Evolutionary conservation across 352 stramenopile species (phyloP).

Genomic region (Pythium folliculosum): DNA sequence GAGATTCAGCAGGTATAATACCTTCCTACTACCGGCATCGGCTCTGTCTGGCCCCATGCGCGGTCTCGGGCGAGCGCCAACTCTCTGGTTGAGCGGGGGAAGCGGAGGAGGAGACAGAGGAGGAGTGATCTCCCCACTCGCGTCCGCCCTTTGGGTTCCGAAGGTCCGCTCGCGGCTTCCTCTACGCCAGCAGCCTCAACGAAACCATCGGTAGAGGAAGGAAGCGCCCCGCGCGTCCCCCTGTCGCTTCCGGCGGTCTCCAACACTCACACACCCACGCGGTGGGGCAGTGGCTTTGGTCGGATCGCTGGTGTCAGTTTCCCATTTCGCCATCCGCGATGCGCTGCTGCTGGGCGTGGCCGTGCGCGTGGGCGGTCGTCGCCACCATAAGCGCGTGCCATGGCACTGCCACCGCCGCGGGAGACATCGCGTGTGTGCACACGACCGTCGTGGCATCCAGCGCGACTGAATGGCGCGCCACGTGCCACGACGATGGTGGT

Average conservation of each 20-base stretch:
- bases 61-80: neutral
- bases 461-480: conserved; percentile 11
- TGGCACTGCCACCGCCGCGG: neutral
- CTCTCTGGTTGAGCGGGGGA: conserved; percentile 2
- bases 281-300: too few species aligned
- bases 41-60: neutral
- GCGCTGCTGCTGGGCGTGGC: neutral
- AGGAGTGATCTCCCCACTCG: too few species aligned
- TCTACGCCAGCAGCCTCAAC: neutral
- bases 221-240: too few species aligned
- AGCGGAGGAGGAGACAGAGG: too few species aligned
- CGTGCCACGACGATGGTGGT: neutral
- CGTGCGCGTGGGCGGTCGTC: neutral
- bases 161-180: conserved; percentile 2
- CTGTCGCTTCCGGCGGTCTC: neutral
- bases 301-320: neutral
- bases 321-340: neutral
- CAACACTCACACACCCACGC: too few species aligned
- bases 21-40: neutral
- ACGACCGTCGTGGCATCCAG: conserved; percentile 1
- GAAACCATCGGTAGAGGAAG: neutral
- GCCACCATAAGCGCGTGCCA: neutral
- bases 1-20: neutral
- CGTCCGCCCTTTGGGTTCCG: neutral
- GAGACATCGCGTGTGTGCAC: neutral